These are phyloP conservation scores for Wickerhamiella siamensis DNA, from an alignment of 805 yeast genomes.

Conservation along the genomic window DNA sequence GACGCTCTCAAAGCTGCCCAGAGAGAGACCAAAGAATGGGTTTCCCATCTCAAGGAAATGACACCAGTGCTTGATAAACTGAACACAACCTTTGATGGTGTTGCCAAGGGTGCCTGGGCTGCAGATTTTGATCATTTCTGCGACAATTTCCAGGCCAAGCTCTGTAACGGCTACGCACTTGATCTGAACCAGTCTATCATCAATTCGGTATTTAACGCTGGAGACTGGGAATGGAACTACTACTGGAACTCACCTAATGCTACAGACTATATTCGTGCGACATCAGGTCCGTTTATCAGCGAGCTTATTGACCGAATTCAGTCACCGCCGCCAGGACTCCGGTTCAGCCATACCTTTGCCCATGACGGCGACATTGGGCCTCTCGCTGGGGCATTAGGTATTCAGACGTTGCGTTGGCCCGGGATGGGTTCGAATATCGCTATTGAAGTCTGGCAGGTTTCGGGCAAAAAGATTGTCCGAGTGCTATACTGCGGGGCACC, in stretches of 20 bases:
- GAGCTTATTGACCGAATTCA: conserved; percentile 26
- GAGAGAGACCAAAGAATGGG: conserved; percentile 25
- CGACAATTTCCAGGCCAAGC: conserved; percentile 30
- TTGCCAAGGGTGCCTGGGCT: conserved; percentile 14
- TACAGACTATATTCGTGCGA: conserved; percentile 24
- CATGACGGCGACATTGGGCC: conserved; percentile 32
- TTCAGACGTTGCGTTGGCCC: conserved; percentile 31
- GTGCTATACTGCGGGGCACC: conserved; percentile 27
- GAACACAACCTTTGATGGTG: conserved; percentile 20
- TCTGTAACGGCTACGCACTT: conserved; percentile 27
- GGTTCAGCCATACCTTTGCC: conserved; percentile 30
- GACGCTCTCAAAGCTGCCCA: conserved; percentile 19
- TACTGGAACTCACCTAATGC: conserved; percentile 26
- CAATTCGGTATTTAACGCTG: conserved; percentile 30
- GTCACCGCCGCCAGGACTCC: conserved; percentile 17
- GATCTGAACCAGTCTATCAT: conserved; percentile 21
- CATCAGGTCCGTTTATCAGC: conserved; percentile 27
- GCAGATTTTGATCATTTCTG: conserved; percentile 28
- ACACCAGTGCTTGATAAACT: conserved; percentile 20
- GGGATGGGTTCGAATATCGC: conserved; percentile 35
- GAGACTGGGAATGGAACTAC: conserved; percentile 34
- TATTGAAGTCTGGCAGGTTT: conserved; percentile 27
- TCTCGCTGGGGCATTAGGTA: conserved; percentile 27
- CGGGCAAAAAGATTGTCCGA: conserved; percentile 23
- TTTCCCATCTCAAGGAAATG: conserved; percentile 24